These are phyloP conservation scores for Leccinum pachyderme DNA, from an alignment of 1,284 basidiomycete genomes.

Conservation along the genomic window DNA sequence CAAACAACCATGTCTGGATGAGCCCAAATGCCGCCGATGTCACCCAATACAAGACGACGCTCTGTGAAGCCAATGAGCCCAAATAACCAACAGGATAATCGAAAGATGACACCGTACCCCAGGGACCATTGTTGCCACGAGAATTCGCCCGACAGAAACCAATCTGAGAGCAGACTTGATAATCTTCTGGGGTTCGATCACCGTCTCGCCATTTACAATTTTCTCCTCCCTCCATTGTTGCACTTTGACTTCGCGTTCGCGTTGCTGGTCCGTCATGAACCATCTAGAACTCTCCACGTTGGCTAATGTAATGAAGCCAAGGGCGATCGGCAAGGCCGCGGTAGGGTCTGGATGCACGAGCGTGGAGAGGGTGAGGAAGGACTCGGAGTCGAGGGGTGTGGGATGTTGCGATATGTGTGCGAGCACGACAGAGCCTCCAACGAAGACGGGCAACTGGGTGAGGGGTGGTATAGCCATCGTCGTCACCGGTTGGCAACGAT, in stretches of 20 bases:
- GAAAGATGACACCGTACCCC: slow-evolving; percentile 51
- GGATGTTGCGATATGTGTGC: slow-evolving; percentile 55
- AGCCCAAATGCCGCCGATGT: slow-evolving; percentile 81
- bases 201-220: slow-evolving; percentile 42
- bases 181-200: slow-evolving; percentile 51
- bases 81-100: background rate
- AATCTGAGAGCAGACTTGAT: slow-evolving; percentile 62
- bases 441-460: slow-evolving; percentile 73
- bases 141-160: slow-evolving; percentile 69
- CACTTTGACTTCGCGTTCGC: slow-evolving; percentile 38
- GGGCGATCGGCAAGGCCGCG: slow-evolving; percentile 62
- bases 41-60: slow-evolving; percentile 81
- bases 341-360: slow-evolving; percentile 72
- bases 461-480: slow-evolving; percentile 64
- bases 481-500: slow-evolving; percentile 56
- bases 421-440: slow-evolving; percentile 61
- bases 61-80: slow-evolving; percentile 41
- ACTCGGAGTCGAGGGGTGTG: slow-evolving; percentile 68
- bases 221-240: slow-evolving; percentile 46
- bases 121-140: slow-evolving; percentile 75
- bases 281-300: slow-evolving; percentile 76
- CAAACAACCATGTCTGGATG: slow-evolving; percentile 74
- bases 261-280: slow-evolving; percentile 59
- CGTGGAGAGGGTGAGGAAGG: slow-evolving; percentile 70
- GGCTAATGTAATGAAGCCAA: slow-evolving; percentile 72